Evolutionary conservation across 2,329 filamentous ascomycete species (phyloP), one percentile per base, ranked within the genome.

Genomic region (Diaporthe sp.): DNA sequence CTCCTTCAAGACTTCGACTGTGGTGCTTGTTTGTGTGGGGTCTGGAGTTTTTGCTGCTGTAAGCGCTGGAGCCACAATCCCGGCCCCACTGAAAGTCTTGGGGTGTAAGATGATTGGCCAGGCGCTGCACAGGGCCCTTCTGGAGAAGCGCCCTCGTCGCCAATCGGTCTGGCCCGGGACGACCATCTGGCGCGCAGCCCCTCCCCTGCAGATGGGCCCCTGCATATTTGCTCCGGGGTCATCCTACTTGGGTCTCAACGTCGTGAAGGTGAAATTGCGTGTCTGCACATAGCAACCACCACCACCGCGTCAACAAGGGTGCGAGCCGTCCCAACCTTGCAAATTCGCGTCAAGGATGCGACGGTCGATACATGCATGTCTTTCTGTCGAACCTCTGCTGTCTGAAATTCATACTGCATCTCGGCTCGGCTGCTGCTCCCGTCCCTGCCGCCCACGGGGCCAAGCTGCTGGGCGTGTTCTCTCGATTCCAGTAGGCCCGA

Each of bases 81-180:
- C n/a, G 61, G 34, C n/a, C 22, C 70, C 61, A 46, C 49, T 3
- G 0, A 25, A n/a, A 25, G 53, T 31, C 42, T 51, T 74, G 61
- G 57, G 65, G 71, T 76, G 71, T 76, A 76, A 76, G 65, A 71
- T 67, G 75, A 75, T 75, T 75, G 75, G 68, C 31, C 31, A 42
- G 28, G 37, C 15, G 8, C 22, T 28, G 49, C 31, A 13, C 25
- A 61, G 31, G 73, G 73, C 12, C 65, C 65, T 60, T 60, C 39
- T 37, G 34, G 55, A 42, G 68, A 75, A 75, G 73, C 75, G 74
- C 72, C 68, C 49, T 60, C 61, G n/a, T 37, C 46, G 34, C 75
- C 75, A 76, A 76, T 76, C 75, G 73, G 61, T 73, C 57, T 71
- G 7, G 61, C 31, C 44, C 60, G 62, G 10, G 31, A 57, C 73